Base-by-base conservation (phyloP, 371 early-diverging fungal genomes). In the Mortierella sp. region DNA sequence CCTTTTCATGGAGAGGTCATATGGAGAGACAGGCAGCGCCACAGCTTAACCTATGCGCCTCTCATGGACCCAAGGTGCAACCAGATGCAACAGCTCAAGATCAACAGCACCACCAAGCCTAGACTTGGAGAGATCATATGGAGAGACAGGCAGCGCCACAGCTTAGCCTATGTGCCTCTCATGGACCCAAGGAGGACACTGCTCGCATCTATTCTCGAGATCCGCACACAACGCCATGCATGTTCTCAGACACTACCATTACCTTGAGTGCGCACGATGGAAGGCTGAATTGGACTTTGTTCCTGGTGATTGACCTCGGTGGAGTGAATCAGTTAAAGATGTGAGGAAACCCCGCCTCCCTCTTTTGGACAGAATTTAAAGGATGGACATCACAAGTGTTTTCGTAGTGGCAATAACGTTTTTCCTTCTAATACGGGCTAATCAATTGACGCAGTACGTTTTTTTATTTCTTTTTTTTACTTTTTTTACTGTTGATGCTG, bases 181-280 rank as follows among this genome's bases (percentile, higher is more conserved):
- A 81, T 81, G 81, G 70, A 81, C 77, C 77, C 81, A 81, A 34
- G 74, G 74, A 57, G 80, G 78, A 78, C 73, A 50, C 73, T 78
- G 78, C 72, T 74, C 71, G 31, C 77, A 77, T 74, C 57, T 55
- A 58, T 75, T 48, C 75, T 71, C 75, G n/a, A 74, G 28, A 73
- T 80, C 81, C 81, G 81, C 70, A 76, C 81, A 80, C 81, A 76
- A 80, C 81, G 81, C 81, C 73, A 70, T 80, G 77, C 74, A 70
- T 74, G 57, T 71, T 72, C 76, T 47, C 77, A 70, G 74, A 76
- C 74, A 76, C 73, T 42, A 75, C 81, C 77, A 76, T 80, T 76
- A 76, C 76, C 81, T 78, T 78, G 73, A 34, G 54, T 9, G 31
- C 54, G 31, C 60, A 38, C 31, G 28, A 48, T 70, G 55, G 9